Evolutionary conservation across 768 basidiomycete genomes (phyloP), one percentile per base, ranked within the genome.

Genomic region (Amanita polypyramis): DNA sequence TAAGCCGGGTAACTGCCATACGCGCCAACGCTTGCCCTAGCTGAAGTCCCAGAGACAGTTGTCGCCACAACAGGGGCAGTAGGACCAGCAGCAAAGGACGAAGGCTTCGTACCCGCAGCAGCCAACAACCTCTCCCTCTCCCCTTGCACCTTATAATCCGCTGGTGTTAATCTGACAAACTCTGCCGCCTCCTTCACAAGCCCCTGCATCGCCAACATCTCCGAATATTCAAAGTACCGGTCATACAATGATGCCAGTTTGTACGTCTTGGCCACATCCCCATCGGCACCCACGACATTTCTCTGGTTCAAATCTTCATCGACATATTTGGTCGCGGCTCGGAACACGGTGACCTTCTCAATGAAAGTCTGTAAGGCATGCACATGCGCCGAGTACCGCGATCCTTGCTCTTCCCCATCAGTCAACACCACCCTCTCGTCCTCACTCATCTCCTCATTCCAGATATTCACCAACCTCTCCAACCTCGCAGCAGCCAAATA

Each of bases 291-390:
- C 3, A 70, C 70, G 2, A 70, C 60, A 0, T 64, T 51, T 1
- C 62, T 55, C 42, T 63, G 58, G 1, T 63, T 59, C 32, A 97
- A 70, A 52, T 94, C 93, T 12, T 65, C 63, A 57, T 93, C 90
- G 52, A 76, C 69, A 60, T 91, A 94, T 11, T 74, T 71, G 41
- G 88, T 86, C 0, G 95, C 96, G 41, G 77, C 72, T 43, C 90
- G 81, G 77, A 99, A 98, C 35, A 96, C 80, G 1, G 93, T 82
- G 19, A 97, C 93, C 66, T 98, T 98, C 67, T 98, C 96, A 56
- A 98, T 76, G 65, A 98, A 94, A 0, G 85, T 82, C 60, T 97
- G 95, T 35, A 99, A 66, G 2, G 93, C 91, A 21, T 81, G 76
- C 0, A 85, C 89, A 53, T 90, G 88, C 0, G 83, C 81, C 1